Percentiles rank a stretch among this genome's conserved stretches.
These are phyloP conservation scores for Colletotrichum navitas DNA, from an alignment of 2,329 filamentous ascomycete species.

Conservation along the genomic window DNA sequence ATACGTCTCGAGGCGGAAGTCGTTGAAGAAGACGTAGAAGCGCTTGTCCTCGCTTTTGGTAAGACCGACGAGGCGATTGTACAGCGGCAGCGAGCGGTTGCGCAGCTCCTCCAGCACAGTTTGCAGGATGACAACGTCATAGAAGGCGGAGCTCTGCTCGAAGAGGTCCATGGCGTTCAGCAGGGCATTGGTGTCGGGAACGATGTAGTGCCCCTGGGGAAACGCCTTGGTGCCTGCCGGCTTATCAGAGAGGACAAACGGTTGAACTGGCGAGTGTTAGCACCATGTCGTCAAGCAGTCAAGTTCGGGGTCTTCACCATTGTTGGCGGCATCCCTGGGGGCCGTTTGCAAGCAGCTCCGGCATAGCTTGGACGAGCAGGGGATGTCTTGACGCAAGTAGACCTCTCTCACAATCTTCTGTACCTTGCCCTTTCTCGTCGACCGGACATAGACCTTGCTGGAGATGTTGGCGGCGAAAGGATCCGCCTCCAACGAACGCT, in stretches of 20 bases:
- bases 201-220: constrained; percentile 89
- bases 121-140: constrained; percentile 96
- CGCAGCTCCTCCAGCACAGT: constrained; percentile 96
- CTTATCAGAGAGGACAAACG: constrained; percentile 89
- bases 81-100: constrained; percentile 92
- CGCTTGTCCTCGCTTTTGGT: constrained; percentile 97
- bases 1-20: constrained; percentile 94
- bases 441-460: constrained; percentile 95
- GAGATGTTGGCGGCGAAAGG: constrained; percentile 80
- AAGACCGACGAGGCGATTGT: constrained; percentile 90
- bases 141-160: constrained; percentile 90
- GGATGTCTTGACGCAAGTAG: constrained; percentile 96
- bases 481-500: constrained; percentile 66
- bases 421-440: constrained; percentile 95
- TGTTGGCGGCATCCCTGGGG: constrained; percentile 82
- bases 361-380: constrained; percentile 94
- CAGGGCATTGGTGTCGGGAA: constrained; percentile 96
- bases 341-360: constrained; percentile 78
- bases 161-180: constrained; percentile 97
- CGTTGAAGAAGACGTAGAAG: constrained; percentile 99
- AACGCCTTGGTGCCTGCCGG: constrained; percentile 87
- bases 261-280: constrained; percentile 67
- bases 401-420: constrained; percentile 98
- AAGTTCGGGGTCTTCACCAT: constrained; percentile 64
- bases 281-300: not conserved